Base-by-base conservation (phyloP, 345 rosid species). In the Ricinus communis region DNA sequence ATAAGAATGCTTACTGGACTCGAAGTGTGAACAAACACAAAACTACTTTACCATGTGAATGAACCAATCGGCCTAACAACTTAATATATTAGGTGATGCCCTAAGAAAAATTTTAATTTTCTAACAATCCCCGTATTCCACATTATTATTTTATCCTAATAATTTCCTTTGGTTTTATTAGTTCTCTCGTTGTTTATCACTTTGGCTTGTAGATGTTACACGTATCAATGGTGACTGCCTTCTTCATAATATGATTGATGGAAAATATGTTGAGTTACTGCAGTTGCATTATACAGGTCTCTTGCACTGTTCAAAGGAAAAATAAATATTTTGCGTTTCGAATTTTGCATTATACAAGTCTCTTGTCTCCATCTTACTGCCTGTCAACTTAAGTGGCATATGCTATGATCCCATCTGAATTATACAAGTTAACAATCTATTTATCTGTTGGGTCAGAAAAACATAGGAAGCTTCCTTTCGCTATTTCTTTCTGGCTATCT, bases 171-270 rank as follows among this genome's bases (percentile, higher is more conserved):
- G 24, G 13, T 66, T 13, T 28, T 7, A 28, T 50, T 33, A 51
- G 57, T 66, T 50, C 27, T 66, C 15, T 38, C 57, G 21, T 13
- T 27, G 43, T 41, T 25, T 57, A 10, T 5, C 19, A 45, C 11
- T 56, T 69, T 69, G 43, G 24, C 38, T 45, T 25, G 12, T 69
- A 21, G 72, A 45, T 57, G 38, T 57, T 56, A 12, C 65, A 9
- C 40, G 15, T 41, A 19, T 47, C 16, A 22, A 14, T 38, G 55
- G 14, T 68, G 15, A 21, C 16, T 14, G 25, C 49, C n/a, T 33
- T 31, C 15, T 19, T 36, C 9, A 55, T 22, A 22, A 30, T 41
- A 45, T 16, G 27, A 3, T 18, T 69, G 54, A 56, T 66, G 41
- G 58, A 19, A 46, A 66, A 11, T 33, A 33, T 24, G 57, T 41